A percentile compares a stretch with the other conserved stretches of the same genome.
Evolutionary conservation across 169 alveolate species (phyloP).

Genomic region (Plasmodium vivax): DNA sequence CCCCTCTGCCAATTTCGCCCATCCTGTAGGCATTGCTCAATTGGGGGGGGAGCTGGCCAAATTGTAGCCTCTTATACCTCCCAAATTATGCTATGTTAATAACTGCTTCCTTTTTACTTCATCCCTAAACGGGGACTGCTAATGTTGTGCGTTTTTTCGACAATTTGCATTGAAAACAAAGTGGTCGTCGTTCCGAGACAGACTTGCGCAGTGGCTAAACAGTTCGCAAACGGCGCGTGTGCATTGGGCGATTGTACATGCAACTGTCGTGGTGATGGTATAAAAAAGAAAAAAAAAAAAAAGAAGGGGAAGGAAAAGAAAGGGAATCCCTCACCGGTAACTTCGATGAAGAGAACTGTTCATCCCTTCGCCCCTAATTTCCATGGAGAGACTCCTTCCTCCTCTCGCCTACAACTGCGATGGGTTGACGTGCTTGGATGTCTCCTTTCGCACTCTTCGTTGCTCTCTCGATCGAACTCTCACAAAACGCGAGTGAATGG

Average conservation of each 20-base stretch:
- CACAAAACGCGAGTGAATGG: conserved; percentile 99
- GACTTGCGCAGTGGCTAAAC: background rate
- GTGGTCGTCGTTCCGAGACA: background rate
- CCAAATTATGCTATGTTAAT: background rate
- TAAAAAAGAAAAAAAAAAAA: background rate
- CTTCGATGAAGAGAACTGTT: background rate
- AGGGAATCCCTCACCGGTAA: background rate
- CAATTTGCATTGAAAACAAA: background rate
- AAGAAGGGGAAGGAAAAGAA: background rate
- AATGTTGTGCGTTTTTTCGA: background rate
- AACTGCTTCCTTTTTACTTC: background rate
- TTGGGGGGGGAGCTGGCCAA: background rate
- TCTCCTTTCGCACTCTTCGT: conserved; percentile 88
- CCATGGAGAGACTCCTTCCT: background rate
- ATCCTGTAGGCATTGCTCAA: background rate
- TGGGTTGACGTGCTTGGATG: conserved; percentile 72
- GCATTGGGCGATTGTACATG: background rate
- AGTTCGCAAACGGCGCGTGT: background rate
- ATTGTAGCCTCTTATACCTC: background rate
- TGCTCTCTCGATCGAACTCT: conserved; percentile 93
- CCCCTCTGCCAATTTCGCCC: background rate
- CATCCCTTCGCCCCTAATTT: background rate
- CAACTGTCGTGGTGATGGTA: background rate
- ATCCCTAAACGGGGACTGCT: background rate
- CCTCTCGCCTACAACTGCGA: conserved; percentile 35